Evolutionary conservation across 2,329 filamentous ascomycete species (phyloP).

Genomic region (Neocucurbitaria cava): DNA sequence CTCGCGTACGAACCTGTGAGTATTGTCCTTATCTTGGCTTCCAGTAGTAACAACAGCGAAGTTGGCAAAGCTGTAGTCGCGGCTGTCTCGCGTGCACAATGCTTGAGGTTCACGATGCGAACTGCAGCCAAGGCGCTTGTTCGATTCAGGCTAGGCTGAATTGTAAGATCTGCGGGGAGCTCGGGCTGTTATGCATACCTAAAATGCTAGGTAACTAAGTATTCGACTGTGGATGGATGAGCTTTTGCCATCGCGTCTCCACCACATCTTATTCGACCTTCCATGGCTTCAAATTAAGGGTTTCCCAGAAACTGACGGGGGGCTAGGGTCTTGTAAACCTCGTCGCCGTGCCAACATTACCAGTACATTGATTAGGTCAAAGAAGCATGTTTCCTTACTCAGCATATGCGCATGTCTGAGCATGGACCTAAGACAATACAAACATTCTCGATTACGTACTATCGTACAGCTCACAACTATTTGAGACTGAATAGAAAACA

Average conservation of each 20-base stretch:
- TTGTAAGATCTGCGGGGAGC: conserved; percentile 10
- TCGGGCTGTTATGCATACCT: too few relatives aligned
- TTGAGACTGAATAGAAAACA: not conserved
- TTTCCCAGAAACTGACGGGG: too few relatives aligned
- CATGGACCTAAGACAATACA: not conserved
- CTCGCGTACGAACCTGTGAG: conserved; percentile 20
- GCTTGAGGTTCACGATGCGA: conserved; percentile 27
- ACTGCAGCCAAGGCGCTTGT: conserved; percentile 16
- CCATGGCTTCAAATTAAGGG: too few relatives aligned
- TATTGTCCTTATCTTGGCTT: conserved; percentile 1
- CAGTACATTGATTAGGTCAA: too few relatives aligned
- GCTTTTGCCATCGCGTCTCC: too few relatives aligned
- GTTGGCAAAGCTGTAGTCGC: conserved; percentile 10
- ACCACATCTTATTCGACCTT: too few relatives aligned
- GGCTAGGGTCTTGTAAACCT: too few relatives aligned
- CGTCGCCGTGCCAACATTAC: too few relatives aligned
- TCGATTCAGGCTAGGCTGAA: conserved; percentile 5
- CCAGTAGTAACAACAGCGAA: conserved; percentile 6
- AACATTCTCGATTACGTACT: not conserved
- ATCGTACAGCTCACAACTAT: not conserved
- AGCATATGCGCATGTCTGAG: too few relatives aligned
- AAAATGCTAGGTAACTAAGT: too few relatives aligned
- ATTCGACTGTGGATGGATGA: too few relatives aligned
- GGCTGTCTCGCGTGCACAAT: conserved; percentile 18
- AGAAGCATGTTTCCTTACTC: too few relatives aligned